A percentile compares a stretch with the other conserved stretches of the same genome.
Evolutionary conservation across 345 rosid species (phyloP).

Genomic region (Gossypium rotundifolium): DNA sequence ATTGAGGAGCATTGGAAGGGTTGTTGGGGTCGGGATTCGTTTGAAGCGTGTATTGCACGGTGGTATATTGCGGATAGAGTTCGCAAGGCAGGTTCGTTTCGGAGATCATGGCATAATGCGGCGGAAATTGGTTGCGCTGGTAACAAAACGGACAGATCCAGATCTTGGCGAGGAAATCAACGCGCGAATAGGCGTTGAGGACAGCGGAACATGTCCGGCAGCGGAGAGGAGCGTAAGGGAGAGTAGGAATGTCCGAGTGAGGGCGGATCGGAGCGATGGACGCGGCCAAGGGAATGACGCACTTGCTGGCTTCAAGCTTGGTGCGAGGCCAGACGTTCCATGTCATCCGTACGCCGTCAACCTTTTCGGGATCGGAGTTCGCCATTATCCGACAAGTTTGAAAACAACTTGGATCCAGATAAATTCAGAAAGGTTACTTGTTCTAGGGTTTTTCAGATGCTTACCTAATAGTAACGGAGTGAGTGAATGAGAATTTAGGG

Average conservation of each 20-base stretch:
- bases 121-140: slow-evolving; percentile 75
- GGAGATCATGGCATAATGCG: slow-evolving; percentile 75
- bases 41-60: slow-evolving; percentile 64
- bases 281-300: slow-evolving; percentile 94
- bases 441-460: neutral
- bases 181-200: slow-evolving; percentile 70
- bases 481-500: neutral
- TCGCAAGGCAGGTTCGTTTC: slow-evolving; percentile 83
- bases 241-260: slow-evolving; percentile 63
- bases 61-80: slow-evolving; percentile 79
- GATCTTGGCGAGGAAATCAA: slow-evolving; percentile 82
- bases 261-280: slow-evolving; percentile 79
- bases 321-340: slow-evolving; percentile 99
- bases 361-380: slow-evolving; percentile 71
- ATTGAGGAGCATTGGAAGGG: slow-evolving; percentile 12
- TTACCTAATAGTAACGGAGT: neutral
- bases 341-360: slow-evolving; percentile 92
- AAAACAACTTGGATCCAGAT: neutral
- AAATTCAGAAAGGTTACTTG: neutral
- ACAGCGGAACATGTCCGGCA: slow-evolving; percentile 70
- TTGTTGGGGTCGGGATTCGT: slow-evolving; percentile 27
- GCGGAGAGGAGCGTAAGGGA: slow-evolving; percentile 88
- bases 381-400: slow-evolving; percentile 73
- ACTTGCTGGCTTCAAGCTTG: slow-evolving; percentile 93
- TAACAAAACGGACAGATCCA: slow-evolving; percentile 98